These are phyloP conservation scores for Neurospora tetrasperma DNA, from an alignment of 495 filamentous ascomycete species.

Conservation along the genomic window DNA sequence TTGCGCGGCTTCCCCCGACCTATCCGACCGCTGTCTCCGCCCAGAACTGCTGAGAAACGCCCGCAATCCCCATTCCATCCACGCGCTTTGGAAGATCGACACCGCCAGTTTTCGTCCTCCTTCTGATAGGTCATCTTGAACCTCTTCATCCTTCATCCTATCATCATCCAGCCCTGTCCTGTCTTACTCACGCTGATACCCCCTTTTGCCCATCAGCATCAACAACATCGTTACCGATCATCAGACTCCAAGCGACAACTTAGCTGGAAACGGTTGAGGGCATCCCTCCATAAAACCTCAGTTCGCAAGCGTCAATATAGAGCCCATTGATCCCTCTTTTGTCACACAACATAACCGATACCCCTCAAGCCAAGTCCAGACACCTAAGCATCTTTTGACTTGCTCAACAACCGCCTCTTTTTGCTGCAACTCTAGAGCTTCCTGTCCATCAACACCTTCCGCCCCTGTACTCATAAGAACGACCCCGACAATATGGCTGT, in stretches of 20 bases:
- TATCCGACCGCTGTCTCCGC: not conserved
- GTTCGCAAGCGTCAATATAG: not conserved
- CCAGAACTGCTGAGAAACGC: not conserved
- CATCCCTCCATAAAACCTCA: not conserved
- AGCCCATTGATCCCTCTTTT: not conserved
- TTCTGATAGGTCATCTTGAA: not conserved
- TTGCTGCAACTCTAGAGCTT: not conserved
- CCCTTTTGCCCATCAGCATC: not conserved
- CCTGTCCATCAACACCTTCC: not conserved
- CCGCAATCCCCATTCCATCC: not conserved
- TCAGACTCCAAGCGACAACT: not conserved
- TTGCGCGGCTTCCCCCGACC: constrained; percentile 6
- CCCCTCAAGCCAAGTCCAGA: not conserved
- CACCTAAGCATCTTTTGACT: not conserved
- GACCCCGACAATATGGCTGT: constrained; percentile 16
- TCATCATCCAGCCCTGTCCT: not conserved
- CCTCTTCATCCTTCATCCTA: not conserved
- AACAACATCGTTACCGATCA: not conserved
- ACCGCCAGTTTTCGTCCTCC: not conserved
- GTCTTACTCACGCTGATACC: not conserved
- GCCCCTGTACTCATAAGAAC: not conserved
- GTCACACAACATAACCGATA: not conserved
- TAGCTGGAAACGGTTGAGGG: not conserved
- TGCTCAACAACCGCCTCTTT: not conserved
- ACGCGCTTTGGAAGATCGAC: not conserved